Percentiles rank a stretch among this genome's conserved stretches.
phyloP scores from a whole-genome alignment of 768 basidiomycete species.

The Boletus sp. region DNA sequence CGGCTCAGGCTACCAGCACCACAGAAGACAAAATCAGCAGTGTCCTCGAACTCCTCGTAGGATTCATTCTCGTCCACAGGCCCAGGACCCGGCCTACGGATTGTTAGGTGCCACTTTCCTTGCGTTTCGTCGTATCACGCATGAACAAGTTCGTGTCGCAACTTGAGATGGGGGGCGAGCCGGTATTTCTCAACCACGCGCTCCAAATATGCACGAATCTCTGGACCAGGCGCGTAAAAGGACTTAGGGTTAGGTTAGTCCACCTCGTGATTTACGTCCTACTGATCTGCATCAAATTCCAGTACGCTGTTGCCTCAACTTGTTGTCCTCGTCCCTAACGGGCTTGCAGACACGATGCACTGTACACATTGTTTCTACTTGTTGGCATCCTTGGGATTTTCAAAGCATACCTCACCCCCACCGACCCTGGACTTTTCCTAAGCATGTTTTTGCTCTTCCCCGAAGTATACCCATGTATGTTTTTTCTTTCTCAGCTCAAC shows the following conservation, averaged over 20 bases:
- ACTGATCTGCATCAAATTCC: slow-evolving; percentile 86
- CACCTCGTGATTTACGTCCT: slow-evolving; percentile 80
- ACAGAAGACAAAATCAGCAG: slow-evolving; percentile 54
- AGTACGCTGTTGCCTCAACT: slow-evolving; percentile 42
- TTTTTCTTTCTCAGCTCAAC: slow-evolving; percentile 4
- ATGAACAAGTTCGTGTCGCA: slow-evolving; percentile 52
- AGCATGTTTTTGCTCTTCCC: slow-evolving; percentile 81
- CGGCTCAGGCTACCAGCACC: slow-evolving; percentile 51
- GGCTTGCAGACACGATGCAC: slow-evolving; percentile 68
- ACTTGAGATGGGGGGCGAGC: slow-evolving; percentile 49
- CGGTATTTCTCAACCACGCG: slow-evolving; percentile 55
- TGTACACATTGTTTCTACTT: slow-evolving; percentile 76
- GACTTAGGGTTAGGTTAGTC: no score
- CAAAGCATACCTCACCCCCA: slow-evolving; percentile 89
- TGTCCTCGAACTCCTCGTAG: slow-evolving; percentile 49
- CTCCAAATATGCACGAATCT: slow-evolving; percentile 56
- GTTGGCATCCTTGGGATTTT: slow-evolving; percentile 77
- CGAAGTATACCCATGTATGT: slow-evolving; percentile 78
- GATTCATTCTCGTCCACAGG: slow-evolving; percentile 16
- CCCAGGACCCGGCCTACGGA: slow-evolving; percentile 33
- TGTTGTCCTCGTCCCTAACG: background rate
- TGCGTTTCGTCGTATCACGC: slow-evolving; percentile 45
- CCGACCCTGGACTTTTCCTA: slow-evolving; percentile 84
- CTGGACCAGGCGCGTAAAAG: slow-evolving; percentile 56
- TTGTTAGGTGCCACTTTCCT: slow-evolving; percentile 55